Base-by-base conservation (phyloP, 2,329 filamentous ascomycete species). In the Sclerotinia nivalis region DNA sequence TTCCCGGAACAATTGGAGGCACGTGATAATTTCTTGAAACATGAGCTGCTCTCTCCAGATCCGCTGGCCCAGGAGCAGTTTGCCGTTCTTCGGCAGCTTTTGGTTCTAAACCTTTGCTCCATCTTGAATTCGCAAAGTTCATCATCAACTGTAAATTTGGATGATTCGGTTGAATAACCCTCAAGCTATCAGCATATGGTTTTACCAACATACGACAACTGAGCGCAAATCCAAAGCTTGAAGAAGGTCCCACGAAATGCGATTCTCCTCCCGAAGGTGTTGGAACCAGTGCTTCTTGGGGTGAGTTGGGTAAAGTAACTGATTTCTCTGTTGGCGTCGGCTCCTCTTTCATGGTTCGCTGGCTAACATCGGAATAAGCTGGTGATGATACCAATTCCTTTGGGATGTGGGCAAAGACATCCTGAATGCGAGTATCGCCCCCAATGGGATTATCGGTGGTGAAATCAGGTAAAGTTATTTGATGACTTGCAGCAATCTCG, bases 391-490 rank as follows among this genome's bases (percentile, higher is more conserved):
- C 61, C 40, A 69, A 69, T 18, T 60, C 61, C 25, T 66, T 62
- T 49, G 74, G 73, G 22, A 74, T 65, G 5, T 74, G 70, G 50
- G 66, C 74, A 61, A 78, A 76, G 4, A 77, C 72, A 49, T 76
- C 74, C 47, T 76, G 73, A 13, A 64, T n/a, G 20, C 73, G 71
- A 0, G 65, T 70, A 37, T 76, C 72, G 54, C 75, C 74, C 64
- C 69, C 73, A 9, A 71, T 72, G 2, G 73, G 67, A 0, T 68
- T 72, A 43, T 76, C 74, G 47, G 73, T 75, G 65, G 72, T 74
- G n/a, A 75, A 74, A 69, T 76, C 74, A 2, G 81, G 82, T 76
- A 83, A 80, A 1, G 72, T 28, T 60, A 83, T 80, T 20, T 78
- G 76, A 69, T 78, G 77, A n/a, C 78, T 76, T 58, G 78, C 76